These are phyloP conservation scores for Clathrospora elynae DNA, from an alignment of 2,329 filamentous ascomycete genomes.

Conservation along the genomic window DNA sequence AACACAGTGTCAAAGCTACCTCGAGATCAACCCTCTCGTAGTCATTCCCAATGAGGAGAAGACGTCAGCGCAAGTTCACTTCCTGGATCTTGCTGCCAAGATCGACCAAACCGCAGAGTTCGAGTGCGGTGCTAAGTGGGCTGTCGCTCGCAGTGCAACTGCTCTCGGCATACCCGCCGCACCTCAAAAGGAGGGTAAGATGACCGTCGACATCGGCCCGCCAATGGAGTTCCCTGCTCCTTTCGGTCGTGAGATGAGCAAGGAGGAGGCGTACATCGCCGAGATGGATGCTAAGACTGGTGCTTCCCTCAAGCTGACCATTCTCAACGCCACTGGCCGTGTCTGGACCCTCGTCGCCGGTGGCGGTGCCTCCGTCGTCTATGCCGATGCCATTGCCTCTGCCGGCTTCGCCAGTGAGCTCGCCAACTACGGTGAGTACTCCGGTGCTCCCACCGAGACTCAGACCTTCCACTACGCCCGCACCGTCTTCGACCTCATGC, in stretches of 20 bases:
- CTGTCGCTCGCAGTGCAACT: constrained; percentile 86
- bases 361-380: constrained; percentile 99
- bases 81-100: constrained; percentile 98
- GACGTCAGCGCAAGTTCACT: constrained; percentile 93
- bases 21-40: constrained; percentile 99
- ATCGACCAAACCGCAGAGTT: constrained; percentile 99
- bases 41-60: constrained; percentile 92
- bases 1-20: constrained; percentile 62
- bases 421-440: constrained; percentile 99
- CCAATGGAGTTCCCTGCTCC: constrained; percentile 99
- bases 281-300: constrained; percentile 99
- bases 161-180: constrained; percentile 81
- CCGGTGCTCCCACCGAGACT: constrained; percentile 95
- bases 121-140: constrained; percentile 99
- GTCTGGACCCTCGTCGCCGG: constrained; percentile 98
- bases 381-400: constrained; percentile 97
- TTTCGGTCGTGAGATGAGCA: constrained; percentile 96
- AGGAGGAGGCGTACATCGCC: constrained; percentile 98
- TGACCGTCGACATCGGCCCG: constrained; percentile 93
- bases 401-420: constrained; percentile 94
- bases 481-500: constrained; percentile 96
- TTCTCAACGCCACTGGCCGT: constrained; percentile 87
- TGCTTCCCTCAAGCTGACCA: constrained; percentile 96
- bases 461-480: constrained; percentile 99
- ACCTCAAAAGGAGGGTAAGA: constrained; percentile 67